Evolutionary conservation across 2,329 filamentous ascomycete genomes (phyloP), one percentile per base, ranked within the genome.

Genomic region (Ophioceras dolichostomum): DNA sequence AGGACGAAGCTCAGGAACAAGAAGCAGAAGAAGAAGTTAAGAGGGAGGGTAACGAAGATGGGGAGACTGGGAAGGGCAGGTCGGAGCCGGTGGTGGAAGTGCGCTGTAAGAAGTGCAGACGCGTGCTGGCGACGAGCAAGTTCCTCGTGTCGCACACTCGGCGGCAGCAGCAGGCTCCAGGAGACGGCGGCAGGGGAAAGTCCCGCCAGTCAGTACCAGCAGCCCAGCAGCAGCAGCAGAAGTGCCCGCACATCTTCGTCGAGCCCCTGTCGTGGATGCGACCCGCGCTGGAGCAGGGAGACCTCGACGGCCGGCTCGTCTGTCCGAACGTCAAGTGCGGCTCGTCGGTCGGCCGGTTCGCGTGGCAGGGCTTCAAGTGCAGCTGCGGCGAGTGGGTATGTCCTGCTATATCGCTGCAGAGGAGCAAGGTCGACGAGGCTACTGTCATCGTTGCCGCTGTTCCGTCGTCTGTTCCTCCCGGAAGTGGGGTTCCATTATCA

Each of bases 191-290:
- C n/a, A n/a, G n/a, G n/a, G n/a, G n/a, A n/a, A n/a, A n/a, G n/a
- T n/a, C n/a, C n/a, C n/a, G n/a, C n/a, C n/a, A n/a, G n/a, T n/a
- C n/a, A n/a, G n/a, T n/a, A n/a, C n/a, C 37, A 36, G 37, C 22
- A 37, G 13, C 13, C 27, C 9, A 28, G 41, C 13, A n/a, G 37
- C 41, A 41, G 34, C 44, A 43, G 22, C 41, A 45, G 39, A 47
- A 50, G 22, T 98, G 91, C 51, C 80, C 82, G 16, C 89, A 96
- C 57, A 75, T 88, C 55, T 96, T 95, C 58, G 61, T 96, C 45
- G 87, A 96, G 51, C 86, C 91, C 1, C 65, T 98, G 24, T 84
- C 84, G 12, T 98, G 91, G 91, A 98, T 98, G 91, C 77, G 83
- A 6, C 65, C 78, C 1, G 79, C 80, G 49, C 74, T 98, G 3